Conservation (phyloP, 2,329 filamentous ascomycete species). For the Fonsecaea nubica region DNA sequence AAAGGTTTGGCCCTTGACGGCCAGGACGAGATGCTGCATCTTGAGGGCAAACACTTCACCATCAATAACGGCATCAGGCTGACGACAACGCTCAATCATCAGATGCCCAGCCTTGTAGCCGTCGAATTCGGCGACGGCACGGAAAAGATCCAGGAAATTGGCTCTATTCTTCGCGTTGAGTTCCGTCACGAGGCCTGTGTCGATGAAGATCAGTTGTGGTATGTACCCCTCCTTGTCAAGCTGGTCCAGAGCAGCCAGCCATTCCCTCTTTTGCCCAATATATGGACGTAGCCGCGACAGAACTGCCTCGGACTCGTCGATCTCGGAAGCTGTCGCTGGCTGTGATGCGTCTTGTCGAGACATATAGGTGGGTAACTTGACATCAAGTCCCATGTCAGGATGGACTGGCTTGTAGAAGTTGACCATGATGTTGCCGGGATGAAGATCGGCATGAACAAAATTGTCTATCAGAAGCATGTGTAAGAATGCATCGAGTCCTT, state of each 20-base stretch:
- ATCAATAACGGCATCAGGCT: slow-evolving; percentile 87
- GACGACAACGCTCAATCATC: slow-evolving; percentile 94
- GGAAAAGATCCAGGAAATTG: slow-evolving; percentile 96
- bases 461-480: slow-evolving; percentile 98
- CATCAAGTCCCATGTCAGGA: slow-evolving; percentile 61
- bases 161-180: slow-evolving; percentile 82
- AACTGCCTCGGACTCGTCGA: slow-evolving; percentile 86
- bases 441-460: slow-evolving; percentile 94
- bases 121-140: slow-evolving; percentile 93
- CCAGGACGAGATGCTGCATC: slow-evolving; percentile 94
- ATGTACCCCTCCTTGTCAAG: slow-evolving; percentile 88
- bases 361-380: slow-evolving; percentile 53
- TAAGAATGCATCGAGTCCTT: slow-evolving; percentile 92
- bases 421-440: slow-evolving; percentile 99
- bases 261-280: slow-evolving; percentile 70
- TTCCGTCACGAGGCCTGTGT: slow-evolving; percentile 93
- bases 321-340: slow-evolving; percentile 58
- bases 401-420: slow-evolving; percentile 88
- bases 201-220: slow-evolving; percentile 95
- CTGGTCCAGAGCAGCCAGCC: slow-evolving; percentile 74
- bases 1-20: slow-evolving; percentile 88
- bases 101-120: slow-evolving; percentile 92
- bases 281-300: slow-evolving; percentile 79
- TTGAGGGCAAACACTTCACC: slow-evolving; percentile 89
- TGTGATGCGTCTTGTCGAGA: slow-evolving; percentile 48